Base-by-base conservation (phyloP, 2,329 filamentous ascomycete species). In the Periglandula ipomoeae region DNA sequence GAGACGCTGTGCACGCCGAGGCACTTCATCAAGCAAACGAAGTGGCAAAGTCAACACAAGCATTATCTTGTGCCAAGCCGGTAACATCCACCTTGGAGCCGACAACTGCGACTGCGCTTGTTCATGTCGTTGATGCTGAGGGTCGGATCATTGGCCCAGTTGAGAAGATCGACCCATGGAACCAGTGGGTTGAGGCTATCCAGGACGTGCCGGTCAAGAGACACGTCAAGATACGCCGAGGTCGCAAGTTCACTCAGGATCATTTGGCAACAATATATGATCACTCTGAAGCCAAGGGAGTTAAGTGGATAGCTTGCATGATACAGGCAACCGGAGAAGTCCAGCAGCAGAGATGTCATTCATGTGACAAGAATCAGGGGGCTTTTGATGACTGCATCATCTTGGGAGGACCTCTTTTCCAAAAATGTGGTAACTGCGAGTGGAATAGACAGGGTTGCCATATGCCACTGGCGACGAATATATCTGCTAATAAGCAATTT, bases 381-480 rank as follows among this genome's bases (percentile, higher is more conserved):
- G 66, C 67, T 0, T 76, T 73, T 53, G 65, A 67, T 2, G 62
- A 67, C 5, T 76, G 73, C 55, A 64, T 75, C 44, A 64, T 70
- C 22, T 58, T 73, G 13, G 67, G 66, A 5, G 67, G 64, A 4
- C 57, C 60, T 6, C 59, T 70, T 4, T 73, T 75, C 46, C 66
- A 67, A 3, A 69, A 70, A 24, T 76, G 73, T 50, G 73, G 71
- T 26, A 76, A 76, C 52, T 76, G 73, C 52, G 70, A 75, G 54
- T 76, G 73, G 73, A 71, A 70, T 51, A 65, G 64, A 2, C 62
- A 65, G 46, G 61, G 61, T 17, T 70, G 68, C 39, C 64, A 66
- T 39, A 60, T 50, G 48, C 49, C 51, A 10, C 19, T 47, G 10
- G 22, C 15, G 17, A 47, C 20, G 15, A 26, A 24, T 2, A 45